These are phyloP conservation scores for Plasmodium gonderi DNA, from an alignment of 169 alveolate genomes.

Conservation along the genomic window DNA sequence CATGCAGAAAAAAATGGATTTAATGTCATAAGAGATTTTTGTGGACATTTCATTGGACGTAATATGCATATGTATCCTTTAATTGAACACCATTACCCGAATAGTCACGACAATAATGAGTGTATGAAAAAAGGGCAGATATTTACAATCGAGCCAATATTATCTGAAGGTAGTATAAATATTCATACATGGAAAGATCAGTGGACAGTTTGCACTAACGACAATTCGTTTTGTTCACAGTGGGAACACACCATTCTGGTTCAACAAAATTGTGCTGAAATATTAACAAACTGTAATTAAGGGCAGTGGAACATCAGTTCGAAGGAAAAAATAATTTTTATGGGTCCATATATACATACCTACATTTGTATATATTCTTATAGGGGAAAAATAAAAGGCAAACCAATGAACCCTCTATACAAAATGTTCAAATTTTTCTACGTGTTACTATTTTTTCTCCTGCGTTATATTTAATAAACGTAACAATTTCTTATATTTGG, in stretches of 20 bases:
- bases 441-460: background rate
- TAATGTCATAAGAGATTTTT: constrained; percentile 88
- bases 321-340: too few species aligned
- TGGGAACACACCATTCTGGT: constrained; percentile 94
- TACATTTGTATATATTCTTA: background rate
- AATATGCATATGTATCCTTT: constrained; percentile 94
- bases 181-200: constrained; percentile 92
- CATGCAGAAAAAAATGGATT: constrained; percentile 88
- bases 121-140: constrained; percentile 88
- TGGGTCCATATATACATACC: background rate
- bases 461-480: background rate
- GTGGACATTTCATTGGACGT: constrained; percentile 95
- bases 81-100: constrained; percentile 88
- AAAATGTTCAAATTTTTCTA: background rate
- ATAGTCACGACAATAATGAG: constrained; percentile 70
- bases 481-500: background rate
- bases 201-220: constrained; percentile 92
- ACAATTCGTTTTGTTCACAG: constrained; percentile 90
- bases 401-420: background rate
- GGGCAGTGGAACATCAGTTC: background rate
- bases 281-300: constrained; percentile 81
- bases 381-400: background rate
- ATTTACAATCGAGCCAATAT: constrained; percentile 93
- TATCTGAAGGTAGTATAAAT: constrained; percentile 87
- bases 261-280: constrained; percentile 90